Base-by-base conservation (phyloP, 345 rosid genomes). In the Salix exigua region DNA sequence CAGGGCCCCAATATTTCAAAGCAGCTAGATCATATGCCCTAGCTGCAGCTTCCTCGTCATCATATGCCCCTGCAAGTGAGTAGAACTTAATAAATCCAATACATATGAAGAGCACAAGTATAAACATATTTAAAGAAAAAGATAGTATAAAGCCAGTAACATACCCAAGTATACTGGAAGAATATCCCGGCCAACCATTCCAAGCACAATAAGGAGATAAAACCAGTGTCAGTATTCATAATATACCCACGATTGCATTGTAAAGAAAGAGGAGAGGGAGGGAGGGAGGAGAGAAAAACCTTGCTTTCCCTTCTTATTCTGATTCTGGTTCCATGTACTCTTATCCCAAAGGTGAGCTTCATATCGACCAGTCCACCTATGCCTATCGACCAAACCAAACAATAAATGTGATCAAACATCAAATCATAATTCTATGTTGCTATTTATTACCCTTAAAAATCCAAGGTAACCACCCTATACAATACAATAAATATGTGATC, bases 261-360 rank as follows among this genome's bases (percentile, higher is more conserved):
- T 25, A n/a, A 50, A 35, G 6, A 12, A 21, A 25, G 2, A 4
- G 2, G 7, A 44, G 62, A 48, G 25, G 18, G 53, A 73, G 68
- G 68, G 44, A 72, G 77, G 40, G 66, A 19, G 60, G 70, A 46
- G 60, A 19, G 7, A 74, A 17, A 71, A 73, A 93, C 99, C 99
- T 92, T 96, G 99, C 88, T 96, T 96, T 72, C 98, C 98, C 80
- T 96, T 96, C 87, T 96, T 96, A 80, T 96, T 96, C 87, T 96
- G 99, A 81, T 92, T 96, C 80, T 96, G 98, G 84, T 96, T 96
- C 99, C 97, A 96, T 3, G 99, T 93, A 77, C 87, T 96, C 83
- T 96, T 96, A 86, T 96, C 99, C 99, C 99, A 96, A 75, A 96
- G 98, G 68, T 96, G 99, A 88, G 99, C 99, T 89, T 95, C 99